phyloP scores from a whole-genome alignment of 768 basidiomycete genomes.

The Amanita subjunquillea region DNA sequence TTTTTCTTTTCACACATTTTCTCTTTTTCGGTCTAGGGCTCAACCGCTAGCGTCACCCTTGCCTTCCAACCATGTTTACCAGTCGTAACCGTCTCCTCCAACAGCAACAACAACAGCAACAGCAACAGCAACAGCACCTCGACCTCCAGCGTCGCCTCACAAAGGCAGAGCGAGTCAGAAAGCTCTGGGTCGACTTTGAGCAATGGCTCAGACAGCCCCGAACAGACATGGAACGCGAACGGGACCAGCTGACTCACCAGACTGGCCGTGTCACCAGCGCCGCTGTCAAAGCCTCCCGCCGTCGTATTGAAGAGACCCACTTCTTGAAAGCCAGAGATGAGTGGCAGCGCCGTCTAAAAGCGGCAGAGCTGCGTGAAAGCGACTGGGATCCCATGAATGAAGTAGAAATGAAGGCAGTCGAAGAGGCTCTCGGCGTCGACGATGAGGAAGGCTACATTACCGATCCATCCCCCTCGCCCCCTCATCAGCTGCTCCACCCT shows the following conservation, averaged over 20 bases:
- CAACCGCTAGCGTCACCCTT: slow-evolving; percentile 11
- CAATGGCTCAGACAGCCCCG: slow-evolving; percentile 18
- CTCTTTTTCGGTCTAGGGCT: slow-evolving; percentile 21
- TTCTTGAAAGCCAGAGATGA: slow-evolving; percentile 24
- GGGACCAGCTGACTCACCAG: slow-evolving; percentile 12
- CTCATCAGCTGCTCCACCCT: slow-evolving; percentile 5
- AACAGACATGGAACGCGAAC: slow-evolving; percentile 19
- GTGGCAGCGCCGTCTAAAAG: slow-evolving; percentile 28
- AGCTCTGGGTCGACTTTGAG: slow-evolving; percentile 26
- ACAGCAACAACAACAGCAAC: slow-evolving; percentile 10
- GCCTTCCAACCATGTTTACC: slow-evolving; percentile 12
- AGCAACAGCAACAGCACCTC: slow-evolving; percentile 10
- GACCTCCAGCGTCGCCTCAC: slow-evolving; percentile 5
- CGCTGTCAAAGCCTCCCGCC: slow-evolving; percentile 16
- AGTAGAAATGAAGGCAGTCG: slow-evolving; percentile 24
- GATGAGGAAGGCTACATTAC: slow-evolving; percentile 17
- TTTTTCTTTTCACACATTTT: slow-evolving; percentile 8
- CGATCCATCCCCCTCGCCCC: slow-evolving; percentile 9
- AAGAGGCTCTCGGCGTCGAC: slow-evolving; percentile 27
- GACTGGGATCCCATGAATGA: slow-evolving; percentile 35
- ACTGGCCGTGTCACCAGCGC: slow-evolving; percentile 18
- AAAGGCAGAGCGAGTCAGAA: slow-evolving; percentile 16
- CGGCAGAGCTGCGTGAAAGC: slow-evolving; percentile 25
- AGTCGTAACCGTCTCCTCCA: slow-evolving; percentile 11
- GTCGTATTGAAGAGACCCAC: slow-evolving; percentile 20